A percentile compares a stretch with the other conserved stretches of the same genome.
Evolutionary conservation across 306 rosid genomes (phyloP).

Genomic region (Crotalaria pallida): DNA sequence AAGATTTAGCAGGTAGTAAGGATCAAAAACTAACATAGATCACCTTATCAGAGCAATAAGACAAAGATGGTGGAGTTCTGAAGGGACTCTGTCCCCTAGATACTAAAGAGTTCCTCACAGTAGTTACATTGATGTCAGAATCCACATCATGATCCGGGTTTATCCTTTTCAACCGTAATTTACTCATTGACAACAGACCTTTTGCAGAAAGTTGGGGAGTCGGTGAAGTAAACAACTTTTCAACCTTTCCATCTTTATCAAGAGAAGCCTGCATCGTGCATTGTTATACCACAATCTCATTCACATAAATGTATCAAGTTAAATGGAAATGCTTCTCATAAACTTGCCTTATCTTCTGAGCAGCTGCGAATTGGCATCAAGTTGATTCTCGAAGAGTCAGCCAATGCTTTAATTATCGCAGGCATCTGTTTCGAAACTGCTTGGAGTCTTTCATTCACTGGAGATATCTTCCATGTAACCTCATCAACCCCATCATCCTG

Average conservation of each 20-base stretch:
- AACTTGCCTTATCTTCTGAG: constrained; percentile 53
- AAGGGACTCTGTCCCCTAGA: constrained; percentile 63
- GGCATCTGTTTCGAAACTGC: constrained; percentile 72
- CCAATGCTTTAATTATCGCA: constrained; percentile 58
- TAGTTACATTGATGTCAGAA: constrained; percentile 11
- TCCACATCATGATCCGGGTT: constrained; percentile 36
- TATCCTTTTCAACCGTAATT: constrained; percentile 46
- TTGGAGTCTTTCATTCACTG: constrained; percentile 80
- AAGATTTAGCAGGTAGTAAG: constrained; percentile 8
- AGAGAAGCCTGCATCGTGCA: constrained; percentile 41
- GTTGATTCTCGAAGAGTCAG: constrained; percentile 66
- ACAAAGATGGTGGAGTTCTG: constrained; percentile 80
- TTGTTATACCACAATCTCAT: constrained; percentile 22
- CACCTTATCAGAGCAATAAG: constrained; percentile 70
- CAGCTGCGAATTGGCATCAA: constrained; percentile 42
- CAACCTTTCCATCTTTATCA: constrained; percentile 39
- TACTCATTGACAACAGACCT: constrained; percentile 38
- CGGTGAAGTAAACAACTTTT: constrained; percentile 40
- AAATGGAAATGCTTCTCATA: not conserved
- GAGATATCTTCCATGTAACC: constrained; percentile 93
- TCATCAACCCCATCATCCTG: constrained; percentile 82
- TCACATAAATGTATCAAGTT: not conserved
- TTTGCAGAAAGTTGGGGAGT: constrained; percentile 37
- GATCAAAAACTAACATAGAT: constrained; percentile 13
- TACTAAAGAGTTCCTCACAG: constrained; percentile 27